Percentiles rank a stretch among this genome's conserved stretches.
Evolutionary conservation across 164 flowering plant genomes (phyloP).

Genomic region (Chimonanthus salicifolius): DNA sequence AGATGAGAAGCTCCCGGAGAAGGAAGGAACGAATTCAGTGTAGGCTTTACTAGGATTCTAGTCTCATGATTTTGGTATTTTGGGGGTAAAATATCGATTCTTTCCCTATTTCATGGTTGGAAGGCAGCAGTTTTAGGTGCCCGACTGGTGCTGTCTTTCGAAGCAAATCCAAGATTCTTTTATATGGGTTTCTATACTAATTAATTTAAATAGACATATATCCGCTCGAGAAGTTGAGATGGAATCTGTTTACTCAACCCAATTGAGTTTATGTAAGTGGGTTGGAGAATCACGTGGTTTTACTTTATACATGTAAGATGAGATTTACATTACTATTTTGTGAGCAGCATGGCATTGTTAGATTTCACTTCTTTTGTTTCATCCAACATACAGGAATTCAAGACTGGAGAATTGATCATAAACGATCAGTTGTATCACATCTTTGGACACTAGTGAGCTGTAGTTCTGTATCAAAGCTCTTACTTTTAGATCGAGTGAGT

Average conservation of each 20-base stretch:
- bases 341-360: not conserved
- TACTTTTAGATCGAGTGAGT: not conserved
- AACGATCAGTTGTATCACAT: not conserved
- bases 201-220: not conserved
- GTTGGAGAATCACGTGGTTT: not conserved
- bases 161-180: conserved; percentile 6
- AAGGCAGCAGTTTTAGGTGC: conserved; percentile 2
- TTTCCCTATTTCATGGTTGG: not conserved
- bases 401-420: not conserved
- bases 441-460: not conserved
- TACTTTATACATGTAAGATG: not conserved
- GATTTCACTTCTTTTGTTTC: not conserved
- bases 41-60: not conserved
- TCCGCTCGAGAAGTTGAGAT: too few relatives aligned
- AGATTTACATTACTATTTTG: not conserved
- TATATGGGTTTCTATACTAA: not conserved
- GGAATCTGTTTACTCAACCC: not conserved
- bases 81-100: not conserved
- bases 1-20: conserved; percentile 24
- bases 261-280: not conserved
- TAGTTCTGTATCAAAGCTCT: not conserved
- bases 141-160: not conserved
- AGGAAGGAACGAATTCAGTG: conserved; percentile 11
- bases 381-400: too few relatives aligned
- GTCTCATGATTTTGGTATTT: conserved; percentile 1